phyloP scores from a whole-genome alignment of 192 early-diverging fungal genomes.

The Lobosporangium transversale region DNA sequence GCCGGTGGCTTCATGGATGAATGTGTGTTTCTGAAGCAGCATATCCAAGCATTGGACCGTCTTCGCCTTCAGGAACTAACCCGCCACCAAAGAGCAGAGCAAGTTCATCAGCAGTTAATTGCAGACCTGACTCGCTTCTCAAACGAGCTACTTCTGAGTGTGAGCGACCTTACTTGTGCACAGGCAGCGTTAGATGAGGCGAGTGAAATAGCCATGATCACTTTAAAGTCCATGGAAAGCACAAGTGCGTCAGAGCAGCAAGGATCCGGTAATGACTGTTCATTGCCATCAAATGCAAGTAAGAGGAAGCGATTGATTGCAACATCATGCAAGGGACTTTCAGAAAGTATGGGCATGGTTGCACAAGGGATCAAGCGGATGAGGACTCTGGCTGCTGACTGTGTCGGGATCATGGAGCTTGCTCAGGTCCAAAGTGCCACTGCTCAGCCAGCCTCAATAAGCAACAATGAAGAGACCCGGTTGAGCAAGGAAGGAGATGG shows the following conservation, averaged over 20 bases:
- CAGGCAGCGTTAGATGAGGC: slow-evolving; percentile 37
- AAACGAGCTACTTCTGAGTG: slow-evolving; percentile 17
- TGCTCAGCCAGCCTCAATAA: too few species aligned
- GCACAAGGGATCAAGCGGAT: slow-evolving; percentile 21
- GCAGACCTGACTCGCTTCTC: slow-evolving; percentile 23
- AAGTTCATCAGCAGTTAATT: slow-evolving; percentile 12
- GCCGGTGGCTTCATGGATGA: slow-evolving; percentile 26
- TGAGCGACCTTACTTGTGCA: slow-evolving; percentile 25
- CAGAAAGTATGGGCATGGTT: slow-evolving; percentile 9
- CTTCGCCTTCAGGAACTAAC: slow-evolving; percentile 16
- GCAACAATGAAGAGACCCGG: too few species aligned
- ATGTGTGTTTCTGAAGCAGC: slow-evolving; percentile 34
- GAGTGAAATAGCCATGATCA: slow-evolving; percentile 16
- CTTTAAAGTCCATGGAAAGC: background rate
- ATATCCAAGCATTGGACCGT: slow-evolving; percentile 25
- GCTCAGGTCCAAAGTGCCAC: background rate
- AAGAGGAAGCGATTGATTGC: slow-evolving; percentile 5
- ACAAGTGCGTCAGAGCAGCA: background rate
- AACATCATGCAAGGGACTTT: slow-evolving; percentile 6
- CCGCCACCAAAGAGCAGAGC: slow-evolving; percentile 10
- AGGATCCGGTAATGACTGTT: background rate
- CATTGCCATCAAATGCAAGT: background rate
- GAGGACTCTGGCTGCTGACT: slow-evolving; percentile 23
- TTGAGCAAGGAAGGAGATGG: too few species aligned
- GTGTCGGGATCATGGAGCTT: slow-evolving; percentile 35